Evolutionary conservation across 75 land plant genomes (phyloP), one percentile per base, ranked within the genome.

Genomic region (Sequoiadendron giganteum): DNA sequence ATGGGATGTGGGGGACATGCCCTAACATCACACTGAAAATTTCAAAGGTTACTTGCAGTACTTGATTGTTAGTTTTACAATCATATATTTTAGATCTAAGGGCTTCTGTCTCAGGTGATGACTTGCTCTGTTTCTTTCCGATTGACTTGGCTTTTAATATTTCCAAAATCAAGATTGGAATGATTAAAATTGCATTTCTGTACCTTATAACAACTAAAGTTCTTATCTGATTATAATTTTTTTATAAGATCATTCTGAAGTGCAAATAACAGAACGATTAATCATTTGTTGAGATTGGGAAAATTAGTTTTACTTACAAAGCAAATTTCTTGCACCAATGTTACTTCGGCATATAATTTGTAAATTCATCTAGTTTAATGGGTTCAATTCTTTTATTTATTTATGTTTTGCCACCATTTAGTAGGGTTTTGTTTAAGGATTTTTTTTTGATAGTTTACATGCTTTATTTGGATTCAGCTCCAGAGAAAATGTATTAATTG

Each of bases 401-500:
- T 52, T 13, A 52, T 6, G 28, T 25, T 28, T 68, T 68, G 72
- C 8, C 28, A 1, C 34, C 77, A 5, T 30, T 13, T 32, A 75
- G 34, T 34, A 16, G 16, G 16, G 34, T 13, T 75, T 75, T 75
- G 9, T 75, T n/a, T 30, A 72, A 30, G 34, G 14, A 30, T 72
- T 10, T 72, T 0, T 34, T 16, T 72, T 19, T 72, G 36, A 72
- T 30, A 32, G 30, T 72, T 72, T 72, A 38, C 32, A 38, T 72
- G 75, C 75, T 32, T 61, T 11, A 13, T 72, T 72, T 72, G 76
- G 11, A 34, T 34, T 75, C 77, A 85, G 68, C 68, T 85, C 65
- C 68, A 52, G 65, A 0, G 85, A 84, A 11, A 90, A 85, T 43
- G 78, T 54, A 47, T 14, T 90, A 36, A 18, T 88, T 77, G 91